Evolutionary conservation across 2,329 filamentous ascomycete species (phyloP).

Genomic region (Esteya vermicola): DNA sequence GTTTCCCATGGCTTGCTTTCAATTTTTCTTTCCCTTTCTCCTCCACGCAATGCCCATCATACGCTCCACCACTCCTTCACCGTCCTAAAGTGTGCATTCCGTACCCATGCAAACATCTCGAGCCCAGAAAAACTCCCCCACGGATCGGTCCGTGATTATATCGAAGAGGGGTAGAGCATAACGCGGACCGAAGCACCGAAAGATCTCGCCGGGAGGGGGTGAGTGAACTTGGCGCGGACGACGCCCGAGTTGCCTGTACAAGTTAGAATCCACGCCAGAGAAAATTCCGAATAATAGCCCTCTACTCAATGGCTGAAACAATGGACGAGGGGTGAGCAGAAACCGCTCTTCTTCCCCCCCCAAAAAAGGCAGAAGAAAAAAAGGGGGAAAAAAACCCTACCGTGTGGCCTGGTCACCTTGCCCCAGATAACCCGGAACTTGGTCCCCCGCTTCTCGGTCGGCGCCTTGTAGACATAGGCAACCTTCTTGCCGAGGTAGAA

Average conservation of each 20-base stretch:
- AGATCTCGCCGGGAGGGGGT: conserved; percentile 89
- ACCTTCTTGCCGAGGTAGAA: conserved; percentile 99
- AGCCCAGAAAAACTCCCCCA: no score
- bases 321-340: neutral
- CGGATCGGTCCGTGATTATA: conserved; percentile 48
- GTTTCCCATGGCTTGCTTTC: neutral
- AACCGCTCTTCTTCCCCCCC: no score
- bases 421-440: conserved; percentile 68
- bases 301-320: no score
- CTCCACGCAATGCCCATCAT: no score
- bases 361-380: no score
- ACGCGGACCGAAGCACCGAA: conserved; percentile 93
- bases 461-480: conserved; percentile 94
- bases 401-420: conserved; percentile 15
- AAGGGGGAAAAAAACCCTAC: conserved; percentile 4
- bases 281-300: no score
- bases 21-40: neutral
- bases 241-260: conserved; percentile 82
- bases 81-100: no score
- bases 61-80: no score
- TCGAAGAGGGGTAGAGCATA: conserved; percentile 96
- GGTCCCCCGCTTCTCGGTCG: conserved; percentile 88
- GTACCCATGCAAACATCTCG: no score
- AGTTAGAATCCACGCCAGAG: neutral
- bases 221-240: conserved; percentile 92